Conservation (phyloP, 371 early-diverging fungal species). For the Massospora cicadina region DNA sequence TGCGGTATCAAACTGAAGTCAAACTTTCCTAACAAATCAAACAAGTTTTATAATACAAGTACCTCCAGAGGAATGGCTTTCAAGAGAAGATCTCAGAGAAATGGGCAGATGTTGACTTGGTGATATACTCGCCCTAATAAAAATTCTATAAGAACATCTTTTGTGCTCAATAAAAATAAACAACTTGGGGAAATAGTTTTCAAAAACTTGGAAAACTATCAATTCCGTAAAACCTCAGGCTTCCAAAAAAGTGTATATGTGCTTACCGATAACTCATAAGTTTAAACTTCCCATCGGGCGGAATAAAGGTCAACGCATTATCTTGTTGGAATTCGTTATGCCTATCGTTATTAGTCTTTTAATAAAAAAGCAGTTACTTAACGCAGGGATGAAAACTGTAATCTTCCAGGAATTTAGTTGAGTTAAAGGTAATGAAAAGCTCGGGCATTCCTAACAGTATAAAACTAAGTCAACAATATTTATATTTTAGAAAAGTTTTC, state of each 20-base stretch:
- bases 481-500: not conserved
- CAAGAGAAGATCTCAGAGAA: constrained; percentile 40
- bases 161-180: not conserved
- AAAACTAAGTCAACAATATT: not conserved
- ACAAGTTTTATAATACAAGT: not conserved
- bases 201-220: not conserved
- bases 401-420: constrained; percentile 56
- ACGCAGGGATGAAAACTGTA: constrained; percentile 83
- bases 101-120: constrained; percentile 38
- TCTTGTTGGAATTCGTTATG: constrained; percentile 62
- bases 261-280: constrained; percentile 60
- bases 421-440: constrained; percentile 48
- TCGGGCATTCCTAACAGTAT: constrained; percentile 61
- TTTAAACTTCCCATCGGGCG: constrained; percentile 83
- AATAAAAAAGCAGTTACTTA: constrained; percentile 19
- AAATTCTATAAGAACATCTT: not conserved
- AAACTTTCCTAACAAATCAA: constrained; percentile 27
- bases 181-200: not conserved
- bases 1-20: constrained; percentile 44
- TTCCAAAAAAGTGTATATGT: not conserved
- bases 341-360: constrained; percentile 13
- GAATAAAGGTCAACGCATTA: constrained; percentile 68
- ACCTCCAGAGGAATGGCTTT: constrained; percentile 27
- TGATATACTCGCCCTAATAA: constrained; percentile 33
- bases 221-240: not conserved